Evolutionary conservation across 1,284 basidiomycete genomes (phyloP).

Genomic region (Ceratobasidium sp.): DNA sequence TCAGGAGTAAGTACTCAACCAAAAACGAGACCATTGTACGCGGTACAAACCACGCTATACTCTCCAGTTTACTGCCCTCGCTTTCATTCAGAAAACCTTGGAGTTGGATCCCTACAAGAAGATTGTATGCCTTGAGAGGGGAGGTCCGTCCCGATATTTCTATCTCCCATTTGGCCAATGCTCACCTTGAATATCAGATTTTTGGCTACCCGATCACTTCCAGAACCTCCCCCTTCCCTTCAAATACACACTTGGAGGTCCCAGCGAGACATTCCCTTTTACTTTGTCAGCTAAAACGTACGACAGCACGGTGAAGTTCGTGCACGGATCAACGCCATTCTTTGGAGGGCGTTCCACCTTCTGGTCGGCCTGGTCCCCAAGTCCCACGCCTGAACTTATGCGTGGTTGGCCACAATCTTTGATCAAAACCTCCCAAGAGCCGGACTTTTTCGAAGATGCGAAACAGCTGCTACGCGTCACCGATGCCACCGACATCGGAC

Average conservation of each 20-base stretch:
- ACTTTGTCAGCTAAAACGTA: slow-evolving; percentile 42
- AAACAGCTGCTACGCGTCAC: slow-evolving; percentile 26
- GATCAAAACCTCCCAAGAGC: slow-evolving; percentile 28
- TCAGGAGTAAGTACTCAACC: slow-evolving; percentile 6
- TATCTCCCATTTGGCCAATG: background rate
- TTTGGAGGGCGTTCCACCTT: slow-evolving; percentile 44
- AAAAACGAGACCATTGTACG: background rate
- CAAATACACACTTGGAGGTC: slow-evolving; percentile 42
- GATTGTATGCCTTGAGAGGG: slow-evolving; percentile 46
- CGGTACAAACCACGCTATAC: background rate
- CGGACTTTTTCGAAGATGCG: slow-evolving; percentile 23
- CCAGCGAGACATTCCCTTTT: slow-evolving; percentile 43
- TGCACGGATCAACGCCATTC: slow-evolving; percentile 45
- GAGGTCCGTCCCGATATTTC: slow-evolving; percentile 39
- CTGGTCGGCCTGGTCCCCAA: slow-evolving; percentile 45
- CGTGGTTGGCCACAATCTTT: slow-evolving; percentile 36
- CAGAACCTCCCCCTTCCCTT: slow-evolving; percentile 44
- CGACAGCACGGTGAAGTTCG: slow-evolving; percentile 39
- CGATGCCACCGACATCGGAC: slow-evolving; percentile 10
- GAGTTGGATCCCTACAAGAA: slow-evolving; percentile 44
- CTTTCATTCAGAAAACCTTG: slow-evolving; percentile 46
- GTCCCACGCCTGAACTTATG: slow-evolving; percentile 39
- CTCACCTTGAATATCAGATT: slow-evolving; percentile 27
- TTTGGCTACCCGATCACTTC: slow-evolving; percentile 45
- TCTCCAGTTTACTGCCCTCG: slow-evolving; percentile 45